phyloP scores from a whole-genome alignment of 257 asterid species.

The Asclepias syriaca region DNA sequence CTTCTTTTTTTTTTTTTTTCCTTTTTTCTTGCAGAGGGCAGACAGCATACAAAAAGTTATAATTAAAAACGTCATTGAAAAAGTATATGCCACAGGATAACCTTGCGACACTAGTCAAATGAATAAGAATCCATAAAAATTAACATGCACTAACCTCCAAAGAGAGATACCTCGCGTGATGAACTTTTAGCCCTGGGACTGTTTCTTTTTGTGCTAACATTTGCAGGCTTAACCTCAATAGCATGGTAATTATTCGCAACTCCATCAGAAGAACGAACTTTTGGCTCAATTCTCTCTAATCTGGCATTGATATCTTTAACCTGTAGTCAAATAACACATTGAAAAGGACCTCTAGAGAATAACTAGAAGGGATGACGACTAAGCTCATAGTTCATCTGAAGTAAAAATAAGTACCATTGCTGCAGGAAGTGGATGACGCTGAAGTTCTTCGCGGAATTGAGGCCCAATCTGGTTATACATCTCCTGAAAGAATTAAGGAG shows the following conservation, averaged over 20 bases:
- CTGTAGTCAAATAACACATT: conserved; percentile 46
- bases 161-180: conserved; percentile 79
- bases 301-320: conserved; percentile 81
- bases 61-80: too few species aligned
- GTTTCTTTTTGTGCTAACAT: conserved; percentile 58
- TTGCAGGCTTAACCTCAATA: conserved; percentile 53
- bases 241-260: conserved; percentile 47
- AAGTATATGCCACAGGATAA: not conserved
- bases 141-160: conserved; percentile 73
- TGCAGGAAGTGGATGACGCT: conserved; percentile 70
- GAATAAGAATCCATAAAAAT: not conserved
- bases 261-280: conserved; percentile 66
- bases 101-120: not conserved
- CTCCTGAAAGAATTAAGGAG: conserved; percentile 47
- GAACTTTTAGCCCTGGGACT: conserved; percentile 85
- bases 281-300: conserved; percentile 90
- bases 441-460: conserved; percentile 92
- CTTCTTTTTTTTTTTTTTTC: not conserved
- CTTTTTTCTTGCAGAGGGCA: not conserved
- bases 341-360: conserved; percentile 10
- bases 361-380: conserved; percentile 11
- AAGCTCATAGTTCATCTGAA: conserved; percentile 1
- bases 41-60: not conserved
- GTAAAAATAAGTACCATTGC: conserved; percentile 48
- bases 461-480: conserved; percentile 91